phyloP scores from a whole-genome alignment of 306 rosid genomes.

The Dryas octopetala region DNA sequence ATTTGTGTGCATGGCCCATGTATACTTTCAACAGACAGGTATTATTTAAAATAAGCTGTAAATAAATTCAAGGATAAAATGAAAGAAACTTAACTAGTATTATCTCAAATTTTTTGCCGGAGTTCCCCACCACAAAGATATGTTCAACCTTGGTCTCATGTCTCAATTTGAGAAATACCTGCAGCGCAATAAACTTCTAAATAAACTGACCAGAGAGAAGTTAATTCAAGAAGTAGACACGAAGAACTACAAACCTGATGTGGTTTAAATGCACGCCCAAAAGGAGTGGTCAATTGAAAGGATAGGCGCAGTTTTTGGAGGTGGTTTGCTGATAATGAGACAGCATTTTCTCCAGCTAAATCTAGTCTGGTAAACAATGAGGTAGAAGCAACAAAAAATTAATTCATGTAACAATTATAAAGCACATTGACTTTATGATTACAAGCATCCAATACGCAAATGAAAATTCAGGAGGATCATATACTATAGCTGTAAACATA shows the following conservation, averaged over 20 bases:
- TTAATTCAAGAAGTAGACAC: slow-evolving; percentile 25
- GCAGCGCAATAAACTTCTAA: slow-evolving; percentile 40
- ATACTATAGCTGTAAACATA: background rate
- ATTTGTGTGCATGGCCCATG: background rate
- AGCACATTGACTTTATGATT: slow-evolving; percentile 6
- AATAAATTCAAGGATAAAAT: background rate
- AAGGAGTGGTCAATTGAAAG: slow-evolving; percentile 73
- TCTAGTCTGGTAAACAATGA: slow-evolving; percentile 58
- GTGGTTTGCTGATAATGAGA: slow-evolving; percentile 87
- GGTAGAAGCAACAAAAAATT: slow-evolving; percentile 25
- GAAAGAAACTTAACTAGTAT: slow-evolving; percentile 71
- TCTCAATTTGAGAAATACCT: slow-evolving; percentile 85
- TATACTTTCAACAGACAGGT: background rate
- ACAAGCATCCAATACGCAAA: slow-evolving; percentile 19
- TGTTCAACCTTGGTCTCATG: slow-evolving; percentile 87
- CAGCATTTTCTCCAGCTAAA: slow-evolving; percentile 60
- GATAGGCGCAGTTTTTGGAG: slow-evolving; percentile 85
- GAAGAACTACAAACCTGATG: slow-evolving; percentile 70
- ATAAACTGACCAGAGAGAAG: slow-evolving; percentile 33
- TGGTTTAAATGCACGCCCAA: slow-evolving; percentile 73
- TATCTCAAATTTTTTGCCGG: slow-evolving; percentile 79
- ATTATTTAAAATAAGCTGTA: background rate
- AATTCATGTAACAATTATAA: slow-evolving; percentile 12
- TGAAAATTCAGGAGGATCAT: background rate
- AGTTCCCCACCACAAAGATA: slow-evolving; percentile 70